Base-by-base conservation (phyloP, 805 yeast genomes). In the Saturnispora dispora region DNA sequence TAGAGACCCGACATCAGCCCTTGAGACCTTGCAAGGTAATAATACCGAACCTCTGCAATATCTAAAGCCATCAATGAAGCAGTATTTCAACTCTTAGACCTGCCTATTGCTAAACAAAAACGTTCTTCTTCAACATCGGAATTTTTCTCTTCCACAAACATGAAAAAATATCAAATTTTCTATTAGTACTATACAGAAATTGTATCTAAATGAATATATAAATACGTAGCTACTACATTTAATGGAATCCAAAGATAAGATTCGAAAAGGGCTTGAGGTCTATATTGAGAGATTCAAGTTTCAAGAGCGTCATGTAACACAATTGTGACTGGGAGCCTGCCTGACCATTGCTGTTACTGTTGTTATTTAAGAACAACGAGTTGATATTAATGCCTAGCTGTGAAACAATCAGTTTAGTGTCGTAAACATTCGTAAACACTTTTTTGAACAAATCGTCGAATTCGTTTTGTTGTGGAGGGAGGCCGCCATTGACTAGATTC, bases 391-490 rank as follows among this genome's bases (percentile, higher is more conserved):
- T 37, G 22, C 41, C 41, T 9, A 37, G 41, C 13, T 37, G 41
- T 15, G 64, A 53, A 17, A 73, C 63, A 25, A 79, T 64, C 28
- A 70, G 72, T 65, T 91, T 93, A 62, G 93, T 78, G 63, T 91
- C 99, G 66, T 79, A 88, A 48, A 85, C 77, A 52, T 77, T 81
- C 18, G 96, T 96, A 72, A 93, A 88, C 65, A 78, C 88, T 46
- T 79, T 72, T 37, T 75, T 66, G 41, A 88, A 73, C 77, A 88
- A 81, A 73, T 80, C 72, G 54, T 82, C 74, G 61, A 88, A 91
- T 36, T 84, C 96, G 40, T 20, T 20, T 11, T 37, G 41, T 6
- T 37, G 41, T 37, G 41, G 41, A 20, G 51, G 47, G 20, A 41
- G 18, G 4, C 27, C 35, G 5, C 47, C 47, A 25, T 41, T 41